Evolutionary conservation across 371 early-diverging fungal genomes (phyloP), one percentile per base, ranked within the genome.

Genomic region (Mucor irregularis): DNA sequence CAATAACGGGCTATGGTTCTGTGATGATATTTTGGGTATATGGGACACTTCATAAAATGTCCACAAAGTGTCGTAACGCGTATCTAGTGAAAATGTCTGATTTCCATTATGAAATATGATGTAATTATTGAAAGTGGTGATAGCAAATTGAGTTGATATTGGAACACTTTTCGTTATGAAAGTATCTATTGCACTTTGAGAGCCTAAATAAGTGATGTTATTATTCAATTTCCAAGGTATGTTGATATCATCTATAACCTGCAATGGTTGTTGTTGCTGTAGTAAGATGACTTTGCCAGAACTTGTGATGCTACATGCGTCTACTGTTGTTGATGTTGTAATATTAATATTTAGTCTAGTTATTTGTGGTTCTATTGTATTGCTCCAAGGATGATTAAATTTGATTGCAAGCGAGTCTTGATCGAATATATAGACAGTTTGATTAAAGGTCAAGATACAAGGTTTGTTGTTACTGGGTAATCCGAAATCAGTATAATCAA

Each of bases 41-140:
- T 17, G 25, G 10, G 61, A 11, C 16, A 47, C 7, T 48, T 48
- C 38, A 48, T 39, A 28, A 35, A 29, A 48, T 0, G 35, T 13
- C 34, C 48, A 54, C 2, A 22, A 28, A 17, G 25, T 10, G 3
- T 28, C 22, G n/a, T 29, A 38, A 37, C 58, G 52, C 14, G 49
- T 40, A 43, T 61, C 55, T 5, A 61, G 37, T n/a, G 49, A 48
- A 49, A 48, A 50, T 21, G 52, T 58, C 34, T 34, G 28, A 14
- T 34, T 17, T 29, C 45, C 54, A 11, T 45, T 45, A 8, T 40
- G 35, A n/a, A 52, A 29, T 22, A 58, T 19, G 11, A 58, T 17
- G 35, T 29, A 34, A 45, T 58, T 46, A 22, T 39, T 51, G 16
- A 39, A 58, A 16, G 46, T 14, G 16, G 38, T 22, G n/a, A 37